These are phyloP conservation scores for Centrapalus pauciflorus DNA, from an alignment of 129 eudicot species.

Conservation along the genomic window DNA sequence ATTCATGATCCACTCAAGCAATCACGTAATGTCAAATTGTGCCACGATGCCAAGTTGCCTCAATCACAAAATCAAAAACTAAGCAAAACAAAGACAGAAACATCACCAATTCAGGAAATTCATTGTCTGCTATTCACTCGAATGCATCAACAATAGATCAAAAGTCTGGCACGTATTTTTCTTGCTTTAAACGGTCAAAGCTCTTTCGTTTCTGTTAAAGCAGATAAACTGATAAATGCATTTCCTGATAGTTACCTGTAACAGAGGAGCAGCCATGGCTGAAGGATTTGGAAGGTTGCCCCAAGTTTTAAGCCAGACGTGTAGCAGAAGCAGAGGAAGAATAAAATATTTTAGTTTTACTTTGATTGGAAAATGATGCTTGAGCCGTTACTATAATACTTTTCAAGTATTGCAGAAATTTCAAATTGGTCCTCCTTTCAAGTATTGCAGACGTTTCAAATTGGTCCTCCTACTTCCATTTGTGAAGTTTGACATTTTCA, in stretches of 20 bases:
- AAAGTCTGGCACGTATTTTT: not conserved
- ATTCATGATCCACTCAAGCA: constrained; percentile 15
- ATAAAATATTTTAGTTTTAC: not conserved
- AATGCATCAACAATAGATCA: not conserved
- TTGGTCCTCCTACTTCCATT: constrained; percentile 15
- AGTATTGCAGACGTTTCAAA: not conserved
- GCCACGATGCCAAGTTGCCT: not conserved
- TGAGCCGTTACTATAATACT: not conserved
- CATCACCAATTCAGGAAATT: not conserved
- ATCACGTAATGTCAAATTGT: constrained; percentile 9
- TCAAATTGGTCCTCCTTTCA: not conserved
- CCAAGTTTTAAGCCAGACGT: constrained; percentile 11
- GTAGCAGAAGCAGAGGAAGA: constrained; percentile 17
- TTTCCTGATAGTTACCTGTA: constrained; percentile 6
- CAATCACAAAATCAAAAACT: constrained; percentile 5
- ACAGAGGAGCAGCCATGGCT: constrained; percentile 17
- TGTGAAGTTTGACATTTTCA: not conserved
- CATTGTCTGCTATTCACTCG: not conserved
- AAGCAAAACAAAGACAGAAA: not conserved
- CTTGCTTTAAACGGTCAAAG: not conserved
- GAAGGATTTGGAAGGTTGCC: constrained; percentile 7
- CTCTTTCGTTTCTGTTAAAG: not conserved
- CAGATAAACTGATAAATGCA: not conserved
- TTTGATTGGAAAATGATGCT: constrained; percentile 21
- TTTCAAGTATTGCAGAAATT: not conserved